These are phyloP conservation scores for Thinopyrum obtusiflorum DNA, from an alignment of 202 grass and related monocot species.

Conservation along the genomic window DNA sequence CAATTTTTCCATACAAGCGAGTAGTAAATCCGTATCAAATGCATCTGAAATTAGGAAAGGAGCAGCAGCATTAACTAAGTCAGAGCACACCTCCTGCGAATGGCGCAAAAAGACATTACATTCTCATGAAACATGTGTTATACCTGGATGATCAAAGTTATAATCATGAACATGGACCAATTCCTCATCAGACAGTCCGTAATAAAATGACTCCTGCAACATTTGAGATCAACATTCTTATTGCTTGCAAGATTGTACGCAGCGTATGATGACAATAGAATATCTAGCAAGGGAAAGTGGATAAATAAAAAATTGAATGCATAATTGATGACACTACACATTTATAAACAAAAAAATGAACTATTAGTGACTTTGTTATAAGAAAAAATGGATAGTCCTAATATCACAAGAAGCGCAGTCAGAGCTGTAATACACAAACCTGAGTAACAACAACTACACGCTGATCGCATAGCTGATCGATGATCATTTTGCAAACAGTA, in stretches of 20 bases:
- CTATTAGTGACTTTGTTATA: background rate
- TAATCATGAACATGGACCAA: constrained; percentile 77
- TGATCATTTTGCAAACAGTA: constrained; percentile 95
- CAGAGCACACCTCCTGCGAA: constrained; percentile 7
- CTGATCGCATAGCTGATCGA: constrained; percentile 87
- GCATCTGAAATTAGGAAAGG: constrained; percentile 67
- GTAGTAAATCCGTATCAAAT: constrained; percentile 79
- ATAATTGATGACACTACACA: background rate
- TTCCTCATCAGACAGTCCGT: constrained; percentile 73
- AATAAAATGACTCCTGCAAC: constrained; percentile 84
- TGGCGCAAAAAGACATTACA: background rate
- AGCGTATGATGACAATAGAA: background rate
- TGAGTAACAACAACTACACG: constrained; percentile 86
- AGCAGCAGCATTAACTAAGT: background rate
- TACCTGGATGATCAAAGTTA: constrained; percentile 97
- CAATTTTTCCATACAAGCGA: constrained; percentile 84
- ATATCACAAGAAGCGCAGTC: background rate
- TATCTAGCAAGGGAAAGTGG: background rate
- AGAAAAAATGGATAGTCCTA: background rate
- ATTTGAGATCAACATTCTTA: constrained; percentile 16
- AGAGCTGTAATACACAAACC: constrained; percentile 36
- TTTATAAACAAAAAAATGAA: background rate
- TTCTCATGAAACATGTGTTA: background rate
- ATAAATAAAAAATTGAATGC: background rate
- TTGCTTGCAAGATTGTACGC: background rate